Evolutionary conservation across 2,329 filamentous ascomycete species (phyloP).

Genomic region (Monosporascus ibericus): DNA sequence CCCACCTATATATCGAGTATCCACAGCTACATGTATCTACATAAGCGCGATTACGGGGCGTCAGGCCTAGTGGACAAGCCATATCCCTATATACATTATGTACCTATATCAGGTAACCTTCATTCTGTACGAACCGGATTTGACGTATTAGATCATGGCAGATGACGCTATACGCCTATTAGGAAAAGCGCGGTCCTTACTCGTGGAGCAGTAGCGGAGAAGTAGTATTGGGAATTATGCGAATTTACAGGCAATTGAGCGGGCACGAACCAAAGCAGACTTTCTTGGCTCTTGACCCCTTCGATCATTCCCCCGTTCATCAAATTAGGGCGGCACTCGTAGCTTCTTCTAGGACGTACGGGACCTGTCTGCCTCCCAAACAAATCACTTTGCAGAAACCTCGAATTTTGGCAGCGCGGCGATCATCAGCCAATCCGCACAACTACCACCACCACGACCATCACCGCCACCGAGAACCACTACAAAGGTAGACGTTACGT

Average conservation of each 20-base stretch:
- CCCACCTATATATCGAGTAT: too few relatives aligned
- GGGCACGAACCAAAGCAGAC: neutral
- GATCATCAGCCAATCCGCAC: neutral
- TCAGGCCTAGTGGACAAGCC: too few relatives aligned
- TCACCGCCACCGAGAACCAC: neutral
- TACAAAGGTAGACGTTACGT: neutral
- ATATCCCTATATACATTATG: neutral
- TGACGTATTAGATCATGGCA: neutral
- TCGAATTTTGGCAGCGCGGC: neutral
- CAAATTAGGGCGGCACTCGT: neutral
- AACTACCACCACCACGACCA: neutral
- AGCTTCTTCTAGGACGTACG: neutral
- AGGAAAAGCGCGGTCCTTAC: neutral
- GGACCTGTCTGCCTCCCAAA: neutral
- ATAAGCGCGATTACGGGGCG: too few relatives aligned
- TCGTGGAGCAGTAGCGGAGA: neutral
- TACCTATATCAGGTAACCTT: conserved; percentile 1
- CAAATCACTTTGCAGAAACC: neutral
- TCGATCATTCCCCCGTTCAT: neutral
- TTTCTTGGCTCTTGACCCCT: neutral
- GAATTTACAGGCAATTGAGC: neutral
- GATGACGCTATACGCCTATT: neutral
- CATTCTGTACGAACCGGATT: neutral
- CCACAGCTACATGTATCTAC: too few relatives aligned
- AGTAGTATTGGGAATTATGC: neutral